A percentile compares a stretch with the other conserved stretches of the same genome.
These are phyloP conservation scores for Mortierella sp. DNA, from an alignment of 371 early-diverging fungal genomes.

Conservation along the genomic window DNA sequence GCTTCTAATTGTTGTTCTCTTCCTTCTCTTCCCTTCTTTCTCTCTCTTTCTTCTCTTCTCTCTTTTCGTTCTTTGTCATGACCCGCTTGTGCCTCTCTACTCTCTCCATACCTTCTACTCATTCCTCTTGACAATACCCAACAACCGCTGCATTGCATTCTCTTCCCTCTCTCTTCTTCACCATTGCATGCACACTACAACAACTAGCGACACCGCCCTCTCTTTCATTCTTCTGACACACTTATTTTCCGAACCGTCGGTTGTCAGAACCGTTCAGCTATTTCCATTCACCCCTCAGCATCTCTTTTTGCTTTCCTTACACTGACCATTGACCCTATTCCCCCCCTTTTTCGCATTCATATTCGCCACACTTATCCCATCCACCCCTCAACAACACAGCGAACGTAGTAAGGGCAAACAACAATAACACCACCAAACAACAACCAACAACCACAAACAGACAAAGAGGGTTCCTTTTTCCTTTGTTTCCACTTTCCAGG, in stretches of 20 bases:
- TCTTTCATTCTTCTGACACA: neutral
- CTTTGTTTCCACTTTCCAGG: no score
- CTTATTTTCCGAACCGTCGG: neutral
- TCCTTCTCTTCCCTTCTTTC: neutral
- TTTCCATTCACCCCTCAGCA: neutral
- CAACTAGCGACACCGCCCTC: neutral
- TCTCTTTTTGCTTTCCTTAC: neutral
- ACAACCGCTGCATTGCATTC: neutral
- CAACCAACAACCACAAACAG: neutral
- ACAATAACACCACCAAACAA: neutral
- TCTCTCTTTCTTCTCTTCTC: no score
- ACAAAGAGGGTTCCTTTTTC: neutral
- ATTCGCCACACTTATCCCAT: neutral
- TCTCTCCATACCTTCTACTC: neutral
- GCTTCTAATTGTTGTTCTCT: neutral
- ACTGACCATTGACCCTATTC: neutral
- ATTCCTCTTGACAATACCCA: neutral
- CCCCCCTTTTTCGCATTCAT: neutral
- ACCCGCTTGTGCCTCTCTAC: neutral
- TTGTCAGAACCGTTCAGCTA: neutral
- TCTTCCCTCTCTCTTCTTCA: neutral
- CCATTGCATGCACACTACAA: neutral
- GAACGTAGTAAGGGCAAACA: neutral
- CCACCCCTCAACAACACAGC: constrained; percentile 3
- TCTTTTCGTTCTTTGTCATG: neutral